phyloP scores from a whole-genome alignment of 176 grass and related monocot species.

The Bothriochloa decipiens region DNA sequence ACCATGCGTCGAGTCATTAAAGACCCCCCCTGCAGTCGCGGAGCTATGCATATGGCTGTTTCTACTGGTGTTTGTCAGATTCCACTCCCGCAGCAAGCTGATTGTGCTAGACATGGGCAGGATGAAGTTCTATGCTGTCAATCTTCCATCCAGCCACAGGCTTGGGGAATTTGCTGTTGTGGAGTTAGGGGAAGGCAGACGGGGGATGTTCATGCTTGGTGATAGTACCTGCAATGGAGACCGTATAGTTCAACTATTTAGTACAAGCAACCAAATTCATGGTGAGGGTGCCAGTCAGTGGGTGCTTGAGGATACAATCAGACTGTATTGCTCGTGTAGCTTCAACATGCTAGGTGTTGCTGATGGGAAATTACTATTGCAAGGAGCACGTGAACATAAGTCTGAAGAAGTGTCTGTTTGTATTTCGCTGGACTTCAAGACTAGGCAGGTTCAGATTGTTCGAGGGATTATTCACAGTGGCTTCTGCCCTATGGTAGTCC shows the following conservation, averaged over 20 bases:
- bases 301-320: background rate
- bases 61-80: slow-evolving; percentile 27
- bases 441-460: background rate
- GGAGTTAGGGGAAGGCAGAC: slow-evolving; percentile 29
- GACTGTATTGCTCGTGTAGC: background rate
- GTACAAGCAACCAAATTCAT: background rate
- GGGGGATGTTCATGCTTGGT: slow-evolving; percentile 34
- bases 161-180: background rate
- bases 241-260: background rate
- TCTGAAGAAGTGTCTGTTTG: background rate
- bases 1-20: background rate
- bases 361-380: slow-evolving; percentile 26
- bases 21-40: no score
- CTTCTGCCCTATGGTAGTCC: background rate
- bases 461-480: background rate
- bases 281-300: background rate
- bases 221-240: background rate
- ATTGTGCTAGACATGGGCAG: slow-evolving; percentile 26
- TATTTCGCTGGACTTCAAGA: slow-evolving; percentile 36
- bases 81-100: background rate
- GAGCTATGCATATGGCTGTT: slow-evolving; percentile 10
- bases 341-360: slow-evolving; percentile 4
- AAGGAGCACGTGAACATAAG: background rate
- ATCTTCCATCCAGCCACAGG: background rate
- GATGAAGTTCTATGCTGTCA: slow-evolving; percentile 41